Conservation (phyloP, 73 alveolate species). For the Tetrahymena malaccensis region DNA sequence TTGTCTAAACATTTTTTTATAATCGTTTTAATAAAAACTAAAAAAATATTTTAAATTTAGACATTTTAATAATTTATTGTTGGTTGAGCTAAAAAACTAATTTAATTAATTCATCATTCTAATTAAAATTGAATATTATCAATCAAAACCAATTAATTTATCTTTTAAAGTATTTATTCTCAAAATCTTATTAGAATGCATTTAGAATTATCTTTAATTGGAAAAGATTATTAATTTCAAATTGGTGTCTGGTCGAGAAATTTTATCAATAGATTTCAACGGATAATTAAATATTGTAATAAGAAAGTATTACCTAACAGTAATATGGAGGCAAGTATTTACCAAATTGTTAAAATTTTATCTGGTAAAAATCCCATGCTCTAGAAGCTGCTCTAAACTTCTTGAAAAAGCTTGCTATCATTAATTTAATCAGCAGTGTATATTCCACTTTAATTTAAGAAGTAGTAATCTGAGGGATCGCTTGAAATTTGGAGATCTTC, state of each 20-base stretch:
- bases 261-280: slow-evolving; percentile 61
- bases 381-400: slow-evolving; percentile 3
- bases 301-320: slow-evolving; percentile 60
- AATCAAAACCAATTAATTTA: too few relatives aligned
- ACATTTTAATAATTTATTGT: too few relatives aligned
- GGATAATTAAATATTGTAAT: slow-evolving; percentile 48
- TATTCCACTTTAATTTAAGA: slow-evolving; percentile 4
- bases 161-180: too few relatives aligned
- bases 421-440: slow-evolving; percentile 21
- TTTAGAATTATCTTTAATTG: too few relatives aligned
- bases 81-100: too few relatives aligned
- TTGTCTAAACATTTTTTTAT: too few relatives aligned
- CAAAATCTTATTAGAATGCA: too few relatives aligned
- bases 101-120: too few relatives aligned
- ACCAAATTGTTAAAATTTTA: slow-evolving; percentile 43
- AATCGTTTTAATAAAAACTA: too few relatives aligned
- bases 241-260: slow-evolving; percentile 23
- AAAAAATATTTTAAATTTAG: too few relatives aligned
- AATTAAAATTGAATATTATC: too few relatives aligned
- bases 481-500: background rate
- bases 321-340: slow-evolving; percentile 49
- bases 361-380: slow-evolving; percentile 39
- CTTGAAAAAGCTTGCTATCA: slow-evolving; percentile 16
- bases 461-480: background rate
- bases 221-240: too few relatives aligned